These are phyloP conservation scores for Candida endomychidarum DNA, from an alignment of 805 yeast genomes.

Conservation along the genomic window DNA sequence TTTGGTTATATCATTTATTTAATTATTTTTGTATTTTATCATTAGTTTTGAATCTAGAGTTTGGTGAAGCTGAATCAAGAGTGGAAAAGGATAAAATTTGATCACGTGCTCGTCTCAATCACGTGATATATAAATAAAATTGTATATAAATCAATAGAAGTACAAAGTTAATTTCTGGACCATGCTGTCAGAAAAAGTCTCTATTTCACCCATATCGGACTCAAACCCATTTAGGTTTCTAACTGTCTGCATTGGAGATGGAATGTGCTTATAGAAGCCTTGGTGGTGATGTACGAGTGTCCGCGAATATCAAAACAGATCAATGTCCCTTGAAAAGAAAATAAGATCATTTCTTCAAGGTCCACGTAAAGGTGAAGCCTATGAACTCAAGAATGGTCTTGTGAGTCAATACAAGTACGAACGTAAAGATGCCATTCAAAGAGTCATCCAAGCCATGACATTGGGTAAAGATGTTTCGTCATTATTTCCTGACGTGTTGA, in stretches of 20 bases:
- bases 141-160: no score
- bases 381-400: conserved; percentile 83
- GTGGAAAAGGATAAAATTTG: no score
- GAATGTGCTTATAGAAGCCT: no score
- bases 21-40: conserved; percentile 63
- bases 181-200: no score
- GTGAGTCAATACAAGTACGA: conserved; percentile 95
- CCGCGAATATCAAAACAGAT: background rate
- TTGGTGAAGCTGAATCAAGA: background rate
- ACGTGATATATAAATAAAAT: no score
- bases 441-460: conserved; percentile 98
- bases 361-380: conserved; percentile 71
- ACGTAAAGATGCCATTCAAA: conserved; percentile 93
- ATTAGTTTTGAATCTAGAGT: conserved; percentile 16
- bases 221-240: no score
- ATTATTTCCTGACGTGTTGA: conserved; percentile 91
- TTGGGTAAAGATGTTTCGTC: conserved; percentile 95
- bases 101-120: no score
- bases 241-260: no score
- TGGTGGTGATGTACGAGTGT: background rate
- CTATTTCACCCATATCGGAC: no score
- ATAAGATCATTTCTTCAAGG: conserved; percentile 44
- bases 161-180: no score
- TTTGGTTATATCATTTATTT: conserved; percentile 76
- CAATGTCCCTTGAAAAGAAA: conserved; percentile 45